phyloP scores from a whole-genome alignment of 2,329 filamentous ascomycete species.

The Pyrenophora graminea region DNA sequence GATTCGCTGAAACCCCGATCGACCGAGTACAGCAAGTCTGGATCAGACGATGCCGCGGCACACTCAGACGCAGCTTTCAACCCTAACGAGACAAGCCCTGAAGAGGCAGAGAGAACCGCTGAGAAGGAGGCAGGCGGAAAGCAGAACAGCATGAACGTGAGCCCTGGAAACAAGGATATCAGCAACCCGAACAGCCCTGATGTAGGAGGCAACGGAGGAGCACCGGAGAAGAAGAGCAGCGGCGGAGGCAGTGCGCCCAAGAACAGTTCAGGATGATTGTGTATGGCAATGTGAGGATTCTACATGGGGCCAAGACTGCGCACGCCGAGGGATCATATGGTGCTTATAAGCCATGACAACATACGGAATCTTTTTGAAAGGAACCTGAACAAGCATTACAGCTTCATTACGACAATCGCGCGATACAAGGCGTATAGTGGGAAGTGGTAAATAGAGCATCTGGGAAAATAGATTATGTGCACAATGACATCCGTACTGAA shows the following conservation, averaged over 20 bases:
- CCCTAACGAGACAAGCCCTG: conserved; percentile 68
- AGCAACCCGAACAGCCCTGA: conserved; percentile 53
- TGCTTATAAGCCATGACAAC: too few relatives aligned
- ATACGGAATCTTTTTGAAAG: too few relatives aligned
- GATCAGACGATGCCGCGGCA: conserved; percentile 63
- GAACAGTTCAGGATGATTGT: conserved; percentile 24
- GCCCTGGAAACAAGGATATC: conserved; percentile 64
- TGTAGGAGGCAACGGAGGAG: conserved; percentile 47
- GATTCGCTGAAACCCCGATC: conserved; percentile 67
- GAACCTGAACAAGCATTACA: not conserved
- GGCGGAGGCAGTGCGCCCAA: conserved; percentile 46
- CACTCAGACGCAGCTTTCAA: conserved; percentile 69
- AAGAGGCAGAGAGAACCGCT: conserved; percentile 56
- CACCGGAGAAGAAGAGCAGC: conserved; percentile 37
- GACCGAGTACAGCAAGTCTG: conserved; percentile 71
- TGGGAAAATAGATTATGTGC: too few relatives aligned
- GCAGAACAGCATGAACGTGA: conserved; percentile 57
- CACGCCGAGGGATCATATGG: not conserved
- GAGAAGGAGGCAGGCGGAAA: conserved; percentile 41
- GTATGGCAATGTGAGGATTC: not conserved
- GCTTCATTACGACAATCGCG: too few relatives aligned
- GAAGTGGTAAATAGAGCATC: too few relatives aligned
- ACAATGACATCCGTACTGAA: too few relatives aligned
- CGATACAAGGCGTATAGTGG: too few relatives aligned
- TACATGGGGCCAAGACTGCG: not conserved